Evolutionary conservation across 2,329 filamentous ascomycete species (phyloP), one percentile per base, ranked within the genome.

Genomic region (Amphichorda felina): DNA sequence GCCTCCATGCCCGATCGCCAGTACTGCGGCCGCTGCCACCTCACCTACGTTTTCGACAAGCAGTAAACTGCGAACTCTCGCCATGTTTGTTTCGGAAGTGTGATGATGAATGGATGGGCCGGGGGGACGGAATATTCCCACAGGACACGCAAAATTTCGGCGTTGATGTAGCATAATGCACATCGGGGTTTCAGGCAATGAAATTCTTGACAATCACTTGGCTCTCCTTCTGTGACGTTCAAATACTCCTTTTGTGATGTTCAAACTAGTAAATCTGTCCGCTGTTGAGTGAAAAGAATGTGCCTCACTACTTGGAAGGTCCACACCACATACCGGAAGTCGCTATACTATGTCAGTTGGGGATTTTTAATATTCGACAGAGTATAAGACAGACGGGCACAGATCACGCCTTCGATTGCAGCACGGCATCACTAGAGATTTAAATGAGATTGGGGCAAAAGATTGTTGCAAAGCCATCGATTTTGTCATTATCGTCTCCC

Each of bases 1-100:
- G 91, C 91, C 63, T 86, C 91, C 63, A 96, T 96, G 88, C 82
- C 94, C 71, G 94, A 98, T 73, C 86, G 91, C 65, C 93, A 98
- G 72, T 94, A 95, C 82, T 94, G 87, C 53, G 76, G 76, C 53
- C 73, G 74, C 47, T 81, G 76, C 74, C 75, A 80, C 64, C 64
- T 80, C 45, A 80, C 76, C 64, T 81, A 81, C 66, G 75, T 80
- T 61, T 79, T 80, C 59, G 75, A 79, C 64, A 78, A 80, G 70
- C 67, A 68, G 55, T 72, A 70, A 67, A 53, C 43, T 33, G 24
- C 34, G 30, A 33, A 35, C 35, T 36, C 37, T 13, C 15, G 13
- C 22, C 15, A n/a, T 33, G 16, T 33, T 19, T 33, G 30, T 33
- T 24, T 24, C 27, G 29, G 34, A 25, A 21, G 30, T 34, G 36